These are phyloP conservation scores for Xylaria curta DNA, from an alignment of 495 filamentous ascomycete genomes.

Conservation along the genomic window DNA sequence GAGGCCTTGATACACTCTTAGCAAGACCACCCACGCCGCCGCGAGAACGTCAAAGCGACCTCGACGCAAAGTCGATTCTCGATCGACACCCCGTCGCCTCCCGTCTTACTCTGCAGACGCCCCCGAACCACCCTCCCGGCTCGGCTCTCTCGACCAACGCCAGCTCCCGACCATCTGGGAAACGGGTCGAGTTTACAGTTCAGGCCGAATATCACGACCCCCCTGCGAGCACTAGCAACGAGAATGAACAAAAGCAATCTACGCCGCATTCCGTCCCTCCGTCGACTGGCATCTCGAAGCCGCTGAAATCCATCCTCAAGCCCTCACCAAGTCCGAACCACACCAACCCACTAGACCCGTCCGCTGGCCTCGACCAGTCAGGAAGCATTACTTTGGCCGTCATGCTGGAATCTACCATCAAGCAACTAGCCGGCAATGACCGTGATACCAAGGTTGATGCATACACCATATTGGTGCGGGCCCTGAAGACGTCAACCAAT, in stretches of 20 bases:
- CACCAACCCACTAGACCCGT: slow-evolving; percentile 51
- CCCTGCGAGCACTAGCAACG: slow-evolving; percentile 53
- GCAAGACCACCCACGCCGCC: slow-evolving; percentile 63
- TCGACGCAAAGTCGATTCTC: slow-evolving; percentile 33
- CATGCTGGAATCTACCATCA: slow-evolving; percentile 84
- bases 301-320: slow-evolving; percentile 89
- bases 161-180: slow-evolving; percentile 59
- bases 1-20: slow-evolving; percentile 50
- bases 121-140: slow-evolving; percentile 53
- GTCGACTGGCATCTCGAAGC: slow-evolving; percentile 65
- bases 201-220: slow-evolving; percentile 74
- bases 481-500: slow-evolving; percentile 77
- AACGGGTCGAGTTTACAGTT: slow-evolving; percentile 78
- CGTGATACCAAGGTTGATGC: slow-evolving; percentile 78
- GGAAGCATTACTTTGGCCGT: slow-evolving; percentile 59
- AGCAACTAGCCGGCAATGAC: slow-evolving; percentile 76
- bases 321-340: slow-evolving; percentile 47
- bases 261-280: slow-evolving; percentile 59
- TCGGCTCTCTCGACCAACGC: slow-evolving; percentile 67
- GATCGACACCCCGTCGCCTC: slow-evolving; percentile 42
- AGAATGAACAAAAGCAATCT: slow-evolving; percentile 45
- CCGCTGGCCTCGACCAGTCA: slow-evolving; percentile 44
- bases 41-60: slow-evolving; percentile 52
- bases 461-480: slow-evolving; percentile 78
- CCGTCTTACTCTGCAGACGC: slow-evolving; percentile 52